Percentiles rank a stretch among this genome's conserved stretches.
Conservation (phyloP, 140 eudicot genomes). For the Senecio squalidus region DNA sequence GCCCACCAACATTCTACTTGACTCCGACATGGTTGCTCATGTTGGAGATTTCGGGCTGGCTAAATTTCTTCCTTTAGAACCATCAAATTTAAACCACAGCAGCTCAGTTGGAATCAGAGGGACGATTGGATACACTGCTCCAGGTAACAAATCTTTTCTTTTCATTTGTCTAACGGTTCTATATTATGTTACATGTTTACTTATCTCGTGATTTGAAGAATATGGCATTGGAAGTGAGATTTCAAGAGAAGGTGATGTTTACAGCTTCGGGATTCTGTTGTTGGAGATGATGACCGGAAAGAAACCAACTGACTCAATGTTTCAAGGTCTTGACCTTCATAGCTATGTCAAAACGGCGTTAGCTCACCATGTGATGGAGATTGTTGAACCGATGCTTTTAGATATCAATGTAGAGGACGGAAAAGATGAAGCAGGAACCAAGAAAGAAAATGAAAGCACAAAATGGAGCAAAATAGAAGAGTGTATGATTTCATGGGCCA, state of each 20-base stretch:
- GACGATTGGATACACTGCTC: conserved; percentile 31
- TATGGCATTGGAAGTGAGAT: conserved; percentile 39
- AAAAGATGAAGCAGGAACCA: background rate
- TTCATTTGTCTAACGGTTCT: background rate
- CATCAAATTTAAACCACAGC: conserved; percentile 10
- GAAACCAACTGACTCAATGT: conserved; percentile 32
- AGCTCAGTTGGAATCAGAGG: conserved; percentile 36
- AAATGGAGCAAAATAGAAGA: conserved; percentile 7
- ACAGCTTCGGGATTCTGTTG: conserved; percentile 36
- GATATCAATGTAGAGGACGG: background rate
- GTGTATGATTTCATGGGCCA: conserved; percentile 1
- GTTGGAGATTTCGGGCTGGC: conserved; percentile 31
- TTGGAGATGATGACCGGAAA: conserved; percentile 38
- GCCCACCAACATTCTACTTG: conserved; percentile 32
- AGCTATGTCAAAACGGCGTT: conserved; percentile 22
- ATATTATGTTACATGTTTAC: background rate
- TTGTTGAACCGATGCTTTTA: conserved; percentile 19
- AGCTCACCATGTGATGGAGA: conserved; percentile 11
- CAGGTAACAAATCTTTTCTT: conserved; percentile 8
- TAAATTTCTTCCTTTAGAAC: conserved; percentile 19
- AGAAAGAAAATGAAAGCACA: background rate
- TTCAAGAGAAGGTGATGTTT: conserved; percentile 38
- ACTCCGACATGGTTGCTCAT: conserved; percentile 30
- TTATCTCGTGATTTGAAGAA: conserved; percentile 14
- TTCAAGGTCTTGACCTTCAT: conserved; percentile 26